Conservation (phyloP, 2,329 filamentous ascomycete species). For the Aspergillus sp. region DNA sequence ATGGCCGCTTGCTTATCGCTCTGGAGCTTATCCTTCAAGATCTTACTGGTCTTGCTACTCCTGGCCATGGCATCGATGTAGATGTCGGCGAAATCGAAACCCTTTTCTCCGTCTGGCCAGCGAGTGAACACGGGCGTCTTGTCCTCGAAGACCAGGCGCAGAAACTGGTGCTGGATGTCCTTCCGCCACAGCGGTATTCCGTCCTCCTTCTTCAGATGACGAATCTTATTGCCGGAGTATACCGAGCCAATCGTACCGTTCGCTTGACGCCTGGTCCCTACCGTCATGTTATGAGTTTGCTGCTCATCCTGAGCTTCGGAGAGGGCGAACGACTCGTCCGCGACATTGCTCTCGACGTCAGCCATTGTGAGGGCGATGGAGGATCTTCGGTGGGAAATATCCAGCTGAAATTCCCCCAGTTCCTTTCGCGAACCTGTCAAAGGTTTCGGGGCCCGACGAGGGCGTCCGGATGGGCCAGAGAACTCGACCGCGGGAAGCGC, state of each 20-base stretch:
- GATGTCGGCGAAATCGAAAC: slow-evolving; percentile 80
- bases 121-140: slow-evolving; percentile 77
- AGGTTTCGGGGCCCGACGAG: not conserved
- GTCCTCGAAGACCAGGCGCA: slow-evolving; percentile 63
- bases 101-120: slow-evolving; percentile 77
- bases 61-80: slow-evolving; percentile 98
- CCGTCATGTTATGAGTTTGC: slow-evolving; percentile 39
- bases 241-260: slow-evolving; percentile 66
- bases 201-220: slow-evolving; percentile 66
- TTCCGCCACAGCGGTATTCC: slow-evolving; percentile 66
- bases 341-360: slow-evolving; percentile 31
- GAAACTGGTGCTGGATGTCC: slow-evolving; percentile 66
- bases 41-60: slow-evolving; percentile 99
- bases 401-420: not conserved
- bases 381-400: not conserved
- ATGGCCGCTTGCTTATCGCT: slow-evolving; percentile 89
- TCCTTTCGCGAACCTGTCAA: too few species aligned
- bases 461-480: not conserved
- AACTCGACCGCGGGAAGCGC: slow-evolving; percentile 1
- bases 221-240: slow-evolving; percentile 67
- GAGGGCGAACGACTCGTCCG: slow-evolving; percentile 36
- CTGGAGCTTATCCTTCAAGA: slow-evolving; percentile 92
- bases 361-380: slow-evolving; percentile 26
- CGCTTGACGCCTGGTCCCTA: slow-evolving; percentile 59
- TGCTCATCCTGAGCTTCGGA: slow-evolving; percentile 38